Base-by-base conservation (phyloP, 2,329 filamentous ascomycete species). In the Neopestalotiopsis sp. region DNA sequence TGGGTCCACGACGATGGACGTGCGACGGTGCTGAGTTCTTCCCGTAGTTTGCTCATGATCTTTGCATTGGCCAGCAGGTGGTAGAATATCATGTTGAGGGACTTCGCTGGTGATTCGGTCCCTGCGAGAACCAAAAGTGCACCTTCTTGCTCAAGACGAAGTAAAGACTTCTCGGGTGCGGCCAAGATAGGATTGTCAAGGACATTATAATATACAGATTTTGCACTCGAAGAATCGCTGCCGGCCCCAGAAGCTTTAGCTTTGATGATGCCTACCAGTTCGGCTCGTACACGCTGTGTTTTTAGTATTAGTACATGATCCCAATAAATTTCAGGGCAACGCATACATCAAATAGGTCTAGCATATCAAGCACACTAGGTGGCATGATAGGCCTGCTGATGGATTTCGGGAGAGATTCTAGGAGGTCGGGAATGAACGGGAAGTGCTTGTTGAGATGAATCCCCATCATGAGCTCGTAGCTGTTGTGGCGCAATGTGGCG, bases 341-440 rank as follows among this genome's bases (percentile, higher is more conserved):
- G 67, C 71, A 71, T 71, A 73, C 71, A 73, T 73, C 71, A 73
- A 73, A 73, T 70, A 73, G 71, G 70, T 72, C 70, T 69, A 73
- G 69, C 71, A 73, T 73, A 71, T 73, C 71, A 73, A 73, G 45
- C 70, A 73, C 70, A 70, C 70, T 70, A 72, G 71, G 71, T 70
- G 71, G 71, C 71, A 73, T 73, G 67, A 73, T 72, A 73, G 71
- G 70, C 69, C 69, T 73, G 67, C 71, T 73, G 69, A 73, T 72
- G 70, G 70, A 72, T 71, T 72, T 66, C 68, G 71, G 71, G 68
- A 73, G 71, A 69, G 72, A 73, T 72, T 73, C 72, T 68, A 73
- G 68, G 69, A 73, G 71, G 70, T 73, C 71, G 70, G 70, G 71
- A 71, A 73, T 73, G 67, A 73, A 73, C 68, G 71, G 71, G 69